Base-by-base conservation (phyloP, 495 filamentous ascomycete species). In the Daldinia bambusicola region DNA sequence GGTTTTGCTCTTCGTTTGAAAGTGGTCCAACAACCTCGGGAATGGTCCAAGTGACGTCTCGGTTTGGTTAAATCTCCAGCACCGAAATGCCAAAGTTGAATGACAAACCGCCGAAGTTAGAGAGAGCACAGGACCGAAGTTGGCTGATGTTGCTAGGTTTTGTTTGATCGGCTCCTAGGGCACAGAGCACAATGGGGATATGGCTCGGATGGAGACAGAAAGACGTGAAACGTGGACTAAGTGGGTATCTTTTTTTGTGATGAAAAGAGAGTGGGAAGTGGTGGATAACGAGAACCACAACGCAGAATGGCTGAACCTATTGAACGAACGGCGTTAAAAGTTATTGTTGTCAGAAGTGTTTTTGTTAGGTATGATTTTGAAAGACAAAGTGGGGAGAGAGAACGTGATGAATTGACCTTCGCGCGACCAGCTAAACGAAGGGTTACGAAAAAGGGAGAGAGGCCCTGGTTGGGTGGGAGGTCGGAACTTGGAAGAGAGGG, bases 161-260 rank as follows among this genome's bases (percentile, higher is more conserved):
- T 59, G 71, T 74, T 74, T 74, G 71, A 74, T 74, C 71, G 66
- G 34, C 71, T 43, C 37, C 58, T 45, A 32, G 71, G 66, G 66
- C 70, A 65, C 52, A 32, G 71, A 66, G 66, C 70, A 65, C 55
- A 45, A 64, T 52, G 41, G 45, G 70, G 59, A 37, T 34, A 43
- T 30, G 56, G 34, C 64, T 32, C 59, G 48, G 59, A 61, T 37
- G 64, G 62, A 60, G 66, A 70, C 41, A 70, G 66, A 74, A 61
- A 70, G 63, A 53, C 66, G 56, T 57, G 34, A 66, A 55, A 30
- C 26, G 37, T 45, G 41, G 38, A 63, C 45, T 36, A 37, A 61
- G 69, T 63, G 64, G 69, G 55, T 64, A 64, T 55, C 37, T 37
- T 45, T 43, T 43, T 26, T 36, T 0, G 43, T 56, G 53, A 55